A percentile compares a stretch with the other conserved stretches of the same genome.
These are phyloP conservation scores for Botryosphaeria agaves DNA, from an alignment of 2,329 filamentous ascomycete genomes.

Conservation along the genomic window DNA sequence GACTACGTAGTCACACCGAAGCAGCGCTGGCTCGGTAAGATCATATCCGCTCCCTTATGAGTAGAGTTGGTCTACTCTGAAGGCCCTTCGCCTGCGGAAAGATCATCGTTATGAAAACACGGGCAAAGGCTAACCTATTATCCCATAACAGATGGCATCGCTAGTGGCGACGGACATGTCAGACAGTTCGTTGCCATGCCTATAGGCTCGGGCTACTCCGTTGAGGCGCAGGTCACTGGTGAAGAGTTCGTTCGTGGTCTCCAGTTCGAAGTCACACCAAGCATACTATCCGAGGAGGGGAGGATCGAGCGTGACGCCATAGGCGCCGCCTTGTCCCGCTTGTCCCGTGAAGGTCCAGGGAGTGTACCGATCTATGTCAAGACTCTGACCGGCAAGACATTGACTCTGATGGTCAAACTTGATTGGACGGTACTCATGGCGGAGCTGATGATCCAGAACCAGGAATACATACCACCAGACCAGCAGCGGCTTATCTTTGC, in stretches of 20 bases:
- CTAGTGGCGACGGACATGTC: conserved; percentile 16
- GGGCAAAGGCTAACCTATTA: no score
- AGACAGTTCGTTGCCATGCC: conserved; percentile 33
- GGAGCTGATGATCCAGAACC: conserved; percentile 94
- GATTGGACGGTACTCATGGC: conserved; percentile 94
- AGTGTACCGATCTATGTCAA: conserved; percentile 34
- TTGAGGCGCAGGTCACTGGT: conserved; percentile 29
- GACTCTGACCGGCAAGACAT: conserved; percentile 66
- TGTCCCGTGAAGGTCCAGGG: neutral
- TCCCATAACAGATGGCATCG: conserved; percentile 29
- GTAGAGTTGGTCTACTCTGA: no score
- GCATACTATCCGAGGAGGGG: no score
- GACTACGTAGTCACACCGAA: conserved; percentile 25
- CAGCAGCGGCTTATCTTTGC: conserved; percentile 95
- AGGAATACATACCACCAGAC: conserved; percentile 91
- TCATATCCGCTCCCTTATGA: no score
- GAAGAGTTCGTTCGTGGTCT: conserved; percentile 23
- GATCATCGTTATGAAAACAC: no score
- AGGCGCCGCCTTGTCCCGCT: neutral
- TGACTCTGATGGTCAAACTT: conserved; percentile 56
- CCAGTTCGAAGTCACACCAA: conserved; percentile 26
- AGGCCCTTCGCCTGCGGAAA: no score
- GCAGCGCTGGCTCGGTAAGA: conserved; percentile 24
- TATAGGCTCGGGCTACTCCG: conserved; percentile 21
- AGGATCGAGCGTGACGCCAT: neutral